Percentiles rank a stretch among this genome's conserved stretches.
phyloP scores from a whole-genome alignment of 495 filamentous ascomycete species.

The Talaromyces ruber region DNA sequence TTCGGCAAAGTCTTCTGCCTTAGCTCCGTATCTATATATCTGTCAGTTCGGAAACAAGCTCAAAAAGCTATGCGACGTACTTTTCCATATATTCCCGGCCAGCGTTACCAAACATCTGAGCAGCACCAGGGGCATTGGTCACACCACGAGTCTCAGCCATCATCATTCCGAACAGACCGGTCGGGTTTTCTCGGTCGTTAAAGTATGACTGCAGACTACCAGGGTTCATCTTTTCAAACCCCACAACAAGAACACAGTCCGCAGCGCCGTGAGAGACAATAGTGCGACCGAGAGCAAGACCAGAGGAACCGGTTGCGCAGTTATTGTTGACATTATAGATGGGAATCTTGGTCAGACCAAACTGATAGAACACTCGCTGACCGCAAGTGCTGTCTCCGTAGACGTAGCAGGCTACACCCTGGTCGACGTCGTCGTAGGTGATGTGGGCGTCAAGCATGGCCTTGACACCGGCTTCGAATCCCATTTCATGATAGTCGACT shows the following conservation, averaged over 20 bases:
- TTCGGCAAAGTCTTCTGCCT: conserved; percentile 82
- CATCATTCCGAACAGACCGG: conserved; percentile 60
- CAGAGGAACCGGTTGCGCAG: conserved; percentile 88
- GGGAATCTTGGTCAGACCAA: conserved; percentile 92
- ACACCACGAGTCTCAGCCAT: conserved; percentile 75
- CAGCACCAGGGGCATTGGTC: conserved; percentile 72
- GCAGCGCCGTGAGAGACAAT: conserved; percentile 72
- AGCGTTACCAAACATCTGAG: conserved; percentile 95
- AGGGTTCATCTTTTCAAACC: conserved; percentile 96
- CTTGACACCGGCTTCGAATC: conserved; percentile 92
- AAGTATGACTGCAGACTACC: conserved; percentile 76
- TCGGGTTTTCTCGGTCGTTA: conserved; percentile 72
- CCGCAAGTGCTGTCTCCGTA: conserved; percentile 94
- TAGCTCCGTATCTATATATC: conserved; percentile 63
- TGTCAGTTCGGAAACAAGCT: conserved; percentile 11
- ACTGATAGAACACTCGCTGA: conserved; percentile 97
- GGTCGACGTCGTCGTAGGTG: conserved; percentile 94
- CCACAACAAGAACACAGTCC: conserved; percentile 82
- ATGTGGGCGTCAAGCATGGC: conserved; percentile 92
- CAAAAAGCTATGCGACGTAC: conserved; percentile 31
- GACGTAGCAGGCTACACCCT: conserved; percentile 94
- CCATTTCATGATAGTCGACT: conserved; percentile 58
- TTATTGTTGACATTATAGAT: conserved; percentile 99
- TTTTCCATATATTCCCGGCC: conserved; percentile 94
- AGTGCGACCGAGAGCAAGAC: conserved; percentile 73